Percentiles rank a stretch among this genome's conserved stretches.
These are phyloP conservation scores for Thalassiosira profunda DNA, from an alignment of 108 stramenopile genomes.

Conservation along the genomic window DNA sequence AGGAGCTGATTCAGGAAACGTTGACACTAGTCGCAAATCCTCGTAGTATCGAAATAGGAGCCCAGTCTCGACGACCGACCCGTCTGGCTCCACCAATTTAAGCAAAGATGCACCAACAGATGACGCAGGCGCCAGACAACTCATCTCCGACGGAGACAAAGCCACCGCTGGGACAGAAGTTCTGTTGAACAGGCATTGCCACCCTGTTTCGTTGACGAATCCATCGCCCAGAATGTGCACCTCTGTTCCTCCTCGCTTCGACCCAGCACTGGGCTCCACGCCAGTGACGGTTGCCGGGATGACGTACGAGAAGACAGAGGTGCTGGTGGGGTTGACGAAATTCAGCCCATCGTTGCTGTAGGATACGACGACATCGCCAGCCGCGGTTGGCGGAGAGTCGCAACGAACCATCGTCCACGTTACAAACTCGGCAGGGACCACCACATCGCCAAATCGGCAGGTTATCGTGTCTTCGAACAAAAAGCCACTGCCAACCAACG, in stretches of 20 bases:
- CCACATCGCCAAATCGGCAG: slow-evolving; percentile 29
- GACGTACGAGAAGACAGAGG: slow-evolving; percentile 18
- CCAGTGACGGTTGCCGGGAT: background rate
- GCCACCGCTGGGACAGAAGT: slow-evolving; percentile 2
- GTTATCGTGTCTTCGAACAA: slow-evolving; percentile 8
- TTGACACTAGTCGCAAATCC: slow-evolving; percentile 7
- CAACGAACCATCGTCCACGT: slow-evolving; percentile 20
- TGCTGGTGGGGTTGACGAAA: slow-evolving; percentile 6
- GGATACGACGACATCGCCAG: slow-evolving; percentile 13
- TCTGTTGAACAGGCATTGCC: slow-evolving; percentile 25
- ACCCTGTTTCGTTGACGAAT: background rate
- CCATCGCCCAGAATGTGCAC: slow-evolving; percentile 15
- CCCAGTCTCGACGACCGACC: slow-evolving; percentile 17
- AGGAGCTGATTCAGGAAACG: slow-evolving; percentile 17
- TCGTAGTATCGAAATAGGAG: slow-evolving; percentile 23
- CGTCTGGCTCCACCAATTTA: slow-evolving; percentile 13
- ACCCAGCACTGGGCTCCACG: slow-evolving; percentile 8
- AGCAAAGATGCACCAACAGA: background rate
- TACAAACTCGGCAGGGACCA: slow-evolving; percentile 21
- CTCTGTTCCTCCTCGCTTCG: background rate
- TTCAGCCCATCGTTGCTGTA: slow-evolving; percentile 37
- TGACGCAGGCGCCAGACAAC: slow-evolving; percentile 19
- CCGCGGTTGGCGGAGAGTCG: slow-evolving; percentile 3
- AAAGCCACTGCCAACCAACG: slow-evolving; percentile 17
- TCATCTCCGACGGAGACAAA: slow-evolving; percentile 12